phyloP scores from a whole-genome alignment of 495 filamentous ascomycete genomes.

The Aspergillus indologenus region DNA sequence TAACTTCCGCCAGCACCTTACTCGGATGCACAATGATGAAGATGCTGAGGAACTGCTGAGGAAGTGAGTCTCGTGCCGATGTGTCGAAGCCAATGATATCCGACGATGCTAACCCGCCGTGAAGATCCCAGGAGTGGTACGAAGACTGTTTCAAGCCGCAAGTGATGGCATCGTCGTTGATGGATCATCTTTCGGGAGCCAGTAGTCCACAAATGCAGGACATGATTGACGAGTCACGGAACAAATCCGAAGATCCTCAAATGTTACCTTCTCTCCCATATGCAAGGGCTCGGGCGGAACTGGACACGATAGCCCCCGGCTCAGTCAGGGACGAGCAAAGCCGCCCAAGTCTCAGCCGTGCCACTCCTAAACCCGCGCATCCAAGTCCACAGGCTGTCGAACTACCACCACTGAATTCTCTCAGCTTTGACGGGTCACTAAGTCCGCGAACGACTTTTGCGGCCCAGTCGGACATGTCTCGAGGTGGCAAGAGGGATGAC shows the following conservation, averaged over 20 bases:
- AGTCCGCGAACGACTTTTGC: slow-evolving; percentile 10
- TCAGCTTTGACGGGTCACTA: slow-evolving; percentile 14
- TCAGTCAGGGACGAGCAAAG: slow-evolving; percentile 21
- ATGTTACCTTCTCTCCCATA: not conserved
- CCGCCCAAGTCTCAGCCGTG: not conserved
- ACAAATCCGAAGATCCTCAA: not conserved
- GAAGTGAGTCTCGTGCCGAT: slow-evolving; percentile 40
- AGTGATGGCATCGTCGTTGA: slow-evolving; percentile 8
- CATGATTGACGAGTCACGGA: not conserved
- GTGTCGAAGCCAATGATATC: not conserved
- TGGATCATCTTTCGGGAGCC: slow-evolving; percentile 12
- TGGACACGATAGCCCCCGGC: not conserved
- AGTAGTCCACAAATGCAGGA: not conserved
- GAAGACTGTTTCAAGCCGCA: slow-evolving; percentile 24
- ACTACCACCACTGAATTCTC: slow-evolving; percentile 9
- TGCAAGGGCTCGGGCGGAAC: not conserved
- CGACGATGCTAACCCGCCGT: not conserved
- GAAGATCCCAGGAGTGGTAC: slow-evolving; percentile 44
- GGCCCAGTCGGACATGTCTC: slow-evolving; percentile 4
- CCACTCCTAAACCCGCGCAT: not conserved
- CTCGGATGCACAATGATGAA: slow-evolving; percentile 66
- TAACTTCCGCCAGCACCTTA: slow-evolving; percentile 86
- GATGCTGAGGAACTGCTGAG: slow-evolving; percentile 51
- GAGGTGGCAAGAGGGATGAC: slow-evolving; percentile 21
- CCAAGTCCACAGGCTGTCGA: slow-evolving; percentile 12